A percentile compares a stretch with the other conserved stretches of the same genome.
Conservation (phyloP, 2,329 filamentous ascomycete species). For the Penicillium paneum region DNA sequence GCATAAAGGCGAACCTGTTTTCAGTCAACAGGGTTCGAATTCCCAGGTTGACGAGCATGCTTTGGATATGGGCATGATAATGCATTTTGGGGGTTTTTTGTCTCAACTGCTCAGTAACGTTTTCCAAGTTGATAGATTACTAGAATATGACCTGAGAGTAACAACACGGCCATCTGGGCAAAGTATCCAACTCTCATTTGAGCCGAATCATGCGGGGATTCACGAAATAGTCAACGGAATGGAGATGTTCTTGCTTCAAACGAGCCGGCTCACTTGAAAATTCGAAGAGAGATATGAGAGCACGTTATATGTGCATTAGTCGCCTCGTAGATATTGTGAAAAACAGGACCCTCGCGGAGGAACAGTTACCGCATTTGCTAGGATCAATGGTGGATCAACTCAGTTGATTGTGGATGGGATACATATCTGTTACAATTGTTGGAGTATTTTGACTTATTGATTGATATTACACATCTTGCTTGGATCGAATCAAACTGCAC, state of each 20-base stretch:
- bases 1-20: slow-evolving; percentile 11
- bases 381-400: neutral
- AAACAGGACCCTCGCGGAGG: neutral
- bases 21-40: neutral
- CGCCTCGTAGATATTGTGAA: neutral
- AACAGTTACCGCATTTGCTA: neutral
- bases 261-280: neutral
- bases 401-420: neutral
- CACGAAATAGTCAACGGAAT: neutral
- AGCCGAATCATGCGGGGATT: neutral
- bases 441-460: neutral
- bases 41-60: neutral
- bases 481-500: slow-evolving; percentile 52
- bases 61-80: neutral
- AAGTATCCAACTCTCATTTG: neutral
- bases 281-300: neutral
- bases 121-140: neutral
- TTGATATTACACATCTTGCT: neutral
- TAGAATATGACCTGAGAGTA: neutral
- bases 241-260: neutral
- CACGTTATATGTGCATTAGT: neutral
- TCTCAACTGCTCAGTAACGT: neutral
- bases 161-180: neutral
- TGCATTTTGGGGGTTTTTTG: neutral
- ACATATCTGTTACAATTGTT: neutral